Conservation (phyloP, 179 eudicot genomes). For the Beta lomatogona region DNA sequence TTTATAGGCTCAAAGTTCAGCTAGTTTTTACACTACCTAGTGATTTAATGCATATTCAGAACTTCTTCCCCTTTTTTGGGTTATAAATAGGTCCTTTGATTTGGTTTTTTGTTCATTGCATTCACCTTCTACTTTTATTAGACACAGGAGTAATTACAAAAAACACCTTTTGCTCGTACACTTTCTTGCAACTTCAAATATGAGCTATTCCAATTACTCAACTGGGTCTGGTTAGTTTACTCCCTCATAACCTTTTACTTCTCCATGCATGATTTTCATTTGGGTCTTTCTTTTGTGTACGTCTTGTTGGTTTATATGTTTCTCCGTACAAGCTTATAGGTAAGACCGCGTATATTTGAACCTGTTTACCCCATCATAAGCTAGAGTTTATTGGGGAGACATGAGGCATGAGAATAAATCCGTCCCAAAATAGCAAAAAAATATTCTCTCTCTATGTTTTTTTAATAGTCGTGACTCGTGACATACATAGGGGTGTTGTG, state of each 20-base stretch:
- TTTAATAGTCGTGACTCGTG: too few species aligned
- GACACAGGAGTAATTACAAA: not conserved
- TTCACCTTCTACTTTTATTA: conserved; percentile 13
- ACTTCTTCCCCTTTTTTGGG: conserved; percentile 37
- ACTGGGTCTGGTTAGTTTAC: conserved; percentile 73
- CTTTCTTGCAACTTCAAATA: conserved; percentile 34
- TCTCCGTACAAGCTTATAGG: too few species aligned
- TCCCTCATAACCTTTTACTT: not conserved
- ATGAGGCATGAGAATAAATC: too few species aligned
- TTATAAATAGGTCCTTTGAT: conserved; percentile 56
- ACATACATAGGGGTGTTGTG: too few species aligned
- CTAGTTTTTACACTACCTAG: conserved; percentile 35
- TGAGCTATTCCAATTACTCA: conserved; percentile 70
- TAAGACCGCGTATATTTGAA: not conserved
- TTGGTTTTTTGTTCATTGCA: conserved; percentile 47
- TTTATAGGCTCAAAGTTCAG: conserved; percentile 51
- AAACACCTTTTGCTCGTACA: conserved; percentile 20
- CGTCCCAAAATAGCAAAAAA: too few species aligned
- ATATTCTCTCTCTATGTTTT: too few species aligned
- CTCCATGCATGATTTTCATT: conserved; percentile 16
- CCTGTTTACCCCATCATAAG: not conserved
- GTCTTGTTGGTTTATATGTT: too few species aligned
- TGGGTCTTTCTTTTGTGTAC: not conserved
- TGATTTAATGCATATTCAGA: conserved; percentile 52
- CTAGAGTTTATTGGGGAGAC: not conserved